Base-by-base conservation (phyloP, 371 early-diverging fungal genomes). In the Coemansia sp. region DNA sequence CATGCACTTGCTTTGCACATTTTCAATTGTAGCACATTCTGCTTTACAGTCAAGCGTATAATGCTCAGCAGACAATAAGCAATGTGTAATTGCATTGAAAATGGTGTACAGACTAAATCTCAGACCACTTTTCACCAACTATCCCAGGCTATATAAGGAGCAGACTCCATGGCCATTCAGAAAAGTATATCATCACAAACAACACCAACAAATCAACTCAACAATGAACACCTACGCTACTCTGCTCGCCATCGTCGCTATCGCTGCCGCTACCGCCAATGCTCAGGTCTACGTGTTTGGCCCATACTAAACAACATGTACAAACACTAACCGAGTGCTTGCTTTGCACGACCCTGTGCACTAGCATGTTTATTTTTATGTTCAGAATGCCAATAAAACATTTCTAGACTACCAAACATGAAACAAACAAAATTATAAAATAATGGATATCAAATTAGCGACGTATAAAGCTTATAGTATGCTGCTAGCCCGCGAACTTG, bases 251-350 rank as follows among this genome's bases (percentile, higher is more conserved):
- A 2, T 36, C 36, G 9, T 36, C 56, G 68, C 65, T 17, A 36
- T 68, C 5, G 68, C 68, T 1, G 68, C 68, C 3, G 66, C 68
- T 19, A 64, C 68, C 12, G 65, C 66, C 29, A 68, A 68, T 8
- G 68, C 68, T 36, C 68, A 68, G 57, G 65, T 40, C 24, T n/a
- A 28, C 49, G 65, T 65, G 58, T 66, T 68, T 39, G 68, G 68
- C 17, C 68, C 68, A 51, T 68, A 26, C 53, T 21, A 53, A 53
- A 49, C 36, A 32, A 1, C 9, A 9, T 9, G 24, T 0, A 36
- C 5, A 36, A 36, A 1, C n/a, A 44, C 44, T 44, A 4, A 9
- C 8, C 9, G 51, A 17, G 19, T 23, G 9, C 21, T n/a, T 17
- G 3, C 8, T 51, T 5, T 11, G 4, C 44, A 44, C n/a, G n/a